Base-by-base conservation (phyloP, 139 green algal species). In the Chlamydomonas applanata region DNA sequence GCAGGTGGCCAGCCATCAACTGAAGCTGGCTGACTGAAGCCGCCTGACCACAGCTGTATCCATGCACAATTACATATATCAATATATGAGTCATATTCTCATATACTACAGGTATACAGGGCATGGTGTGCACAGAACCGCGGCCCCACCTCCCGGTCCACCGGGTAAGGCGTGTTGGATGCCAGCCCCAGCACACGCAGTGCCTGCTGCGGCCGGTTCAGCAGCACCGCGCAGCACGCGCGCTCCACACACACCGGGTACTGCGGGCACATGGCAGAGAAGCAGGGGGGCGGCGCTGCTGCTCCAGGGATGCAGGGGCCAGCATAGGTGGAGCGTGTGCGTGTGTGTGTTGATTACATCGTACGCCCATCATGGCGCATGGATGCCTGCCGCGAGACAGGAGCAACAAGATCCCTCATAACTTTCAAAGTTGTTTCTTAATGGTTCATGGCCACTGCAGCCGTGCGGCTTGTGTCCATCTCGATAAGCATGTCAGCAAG, bases 201-300 rank as follows among this genome's bases (percentile, higher is more conserved):
- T 9, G 62, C 17, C 62, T 49, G 16, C 17, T n/a, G 17, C 7
- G 62, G 33, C 17, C 34, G 33, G 32, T 30, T 30, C 62, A 69
- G 62, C 32, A 69, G 62, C 32, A 69, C 62, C 3, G 32, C 32
- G 32, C 62, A 69, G 33, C 33, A 49, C 29, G 62, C 62, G 16
- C 62, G 62, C 29, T 69, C 62, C 32, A 69, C 29, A 22, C 33
- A 30, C 16, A 69, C 62, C 5, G 32, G 30, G n/a, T 40, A 40
- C 59, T 66, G 59, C 25, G 59, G 4, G 24, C 17, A 4, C 3
- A 4, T 36, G 25, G 24, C 54, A 62, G 54, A 62, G 54, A 16
- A 22, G 54, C 22, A n/a, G 54, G 54, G 54, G 54, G 27, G 54
- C 54, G 16, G n/a, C n/a, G n/a, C n/a, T n/a, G n/a, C 54, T 20